phyloP scores from a whole-genome alignment of 1,284 basidiomycete species.

The Ustilago bromivora region DNA sequence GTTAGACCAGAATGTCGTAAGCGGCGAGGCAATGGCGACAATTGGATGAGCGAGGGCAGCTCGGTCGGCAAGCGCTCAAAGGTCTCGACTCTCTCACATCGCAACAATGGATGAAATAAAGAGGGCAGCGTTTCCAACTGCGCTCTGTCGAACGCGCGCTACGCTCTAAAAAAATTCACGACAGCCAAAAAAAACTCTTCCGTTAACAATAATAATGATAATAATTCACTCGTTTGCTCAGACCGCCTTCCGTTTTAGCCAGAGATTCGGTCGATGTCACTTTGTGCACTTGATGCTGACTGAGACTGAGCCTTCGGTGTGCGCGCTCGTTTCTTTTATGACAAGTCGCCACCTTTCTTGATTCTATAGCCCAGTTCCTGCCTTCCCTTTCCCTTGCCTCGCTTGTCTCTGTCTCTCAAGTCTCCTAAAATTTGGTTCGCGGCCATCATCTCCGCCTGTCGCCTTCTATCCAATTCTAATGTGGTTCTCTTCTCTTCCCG shows the following conservation, averaged over 20 bases:
- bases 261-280: neutral
- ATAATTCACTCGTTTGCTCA: neutral
- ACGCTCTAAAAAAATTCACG: neutral
- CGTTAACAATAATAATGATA: neutral
- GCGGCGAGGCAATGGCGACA: neutral
- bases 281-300: neutral
- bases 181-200: neutral
- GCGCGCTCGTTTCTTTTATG: neutral
- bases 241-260: constrained; percentile 7
- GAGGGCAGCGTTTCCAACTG: no score
- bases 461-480: neutral
- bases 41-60: neutral
- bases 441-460: constrained; percentile 19
- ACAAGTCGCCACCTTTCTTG: neutral
- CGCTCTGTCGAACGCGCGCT: neutral
- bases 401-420: neutral
- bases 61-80: neutral
- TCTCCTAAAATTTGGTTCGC: constrained; percentile 15
- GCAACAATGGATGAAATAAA: neutral
- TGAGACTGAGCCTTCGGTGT: neutral
- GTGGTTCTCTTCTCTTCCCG: neutral
- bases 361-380: neutral
- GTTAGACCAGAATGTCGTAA: neutral
- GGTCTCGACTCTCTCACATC: neutral
- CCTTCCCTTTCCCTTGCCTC: constrained; percentile 3